Evolutionary conservation across 2,329 filamentous ascomycete genomes (phyloP).

Genomic region (Botrytis fabae): DNA sequence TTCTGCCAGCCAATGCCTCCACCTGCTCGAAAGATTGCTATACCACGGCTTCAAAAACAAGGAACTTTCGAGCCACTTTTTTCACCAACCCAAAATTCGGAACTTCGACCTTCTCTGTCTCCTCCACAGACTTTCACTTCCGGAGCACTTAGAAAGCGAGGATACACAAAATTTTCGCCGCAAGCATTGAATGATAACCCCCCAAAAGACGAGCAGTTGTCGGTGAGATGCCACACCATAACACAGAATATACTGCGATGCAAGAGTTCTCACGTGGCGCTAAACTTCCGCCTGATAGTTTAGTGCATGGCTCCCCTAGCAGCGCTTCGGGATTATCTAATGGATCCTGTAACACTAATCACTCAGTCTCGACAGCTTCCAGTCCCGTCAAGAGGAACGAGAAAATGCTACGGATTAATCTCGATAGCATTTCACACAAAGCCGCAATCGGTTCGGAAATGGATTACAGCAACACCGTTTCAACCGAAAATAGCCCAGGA

Average conservation of each 20-base stretch:
- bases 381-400: not conserved
- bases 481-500: not conserved
- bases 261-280: not conserved
- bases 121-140: not conserved
- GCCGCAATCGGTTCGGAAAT: not conserved
- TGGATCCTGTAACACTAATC: not conserved
- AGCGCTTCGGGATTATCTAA: not conserved
- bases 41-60: not conserved
- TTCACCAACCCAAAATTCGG: not conserved
- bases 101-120: not conserved
- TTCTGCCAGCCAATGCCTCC: not conserved
- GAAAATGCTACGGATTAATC: not conserved
- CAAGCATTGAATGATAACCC: not conserved
- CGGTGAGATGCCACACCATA: not conserved
- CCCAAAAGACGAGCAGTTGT: conserved; percentile 1
- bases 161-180: not conserved
- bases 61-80: not conserved
- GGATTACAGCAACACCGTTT: not conserved
- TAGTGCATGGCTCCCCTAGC: not conserved
- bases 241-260: not conserved
- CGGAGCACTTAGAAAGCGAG: not conserved
- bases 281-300: too few species aligned
- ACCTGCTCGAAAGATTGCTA: not conserved
- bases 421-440: not conserved
- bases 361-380: not conserved